Percentiles rank a stretch among this genome's conserved stretches.
Evolutionary conservation across 2,329 filamentous ascomycete species (phyloP).

Genomic region (Botrytis hyacinthi): DNA sequence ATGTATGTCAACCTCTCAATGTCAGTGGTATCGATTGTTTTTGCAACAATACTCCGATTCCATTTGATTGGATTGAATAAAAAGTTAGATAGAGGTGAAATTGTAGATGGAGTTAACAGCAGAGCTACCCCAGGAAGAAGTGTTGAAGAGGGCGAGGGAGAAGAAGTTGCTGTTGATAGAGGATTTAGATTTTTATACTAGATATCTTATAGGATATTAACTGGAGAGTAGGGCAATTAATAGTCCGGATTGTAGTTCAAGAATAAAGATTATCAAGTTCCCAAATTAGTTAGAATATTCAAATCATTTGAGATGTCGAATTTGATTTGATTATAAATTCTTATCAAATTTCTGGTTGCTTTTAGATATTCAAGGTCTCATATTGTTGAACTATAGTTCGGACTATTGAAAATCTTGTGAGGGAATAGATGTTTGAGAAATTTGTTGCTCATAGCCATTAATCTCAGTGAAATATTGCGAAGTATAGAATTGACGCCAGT

Average conservation of each 20-base stretch:
- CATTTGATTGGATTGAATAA: conserved; percentile 65
- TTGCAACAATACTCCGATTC: conserved; percentile 60
- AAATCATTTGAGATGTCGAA: too few species aligned
- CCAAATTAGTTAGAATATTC: too few species aligned
- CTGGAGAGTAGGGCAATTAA: too few species aligned
- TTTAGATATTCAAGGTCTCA: too few species aligned
- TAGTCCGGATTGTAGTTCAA: too few species aligned
- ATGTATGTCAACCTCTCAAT: conserved; percentile 69
- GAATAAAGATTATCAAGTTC: too few species aligned
- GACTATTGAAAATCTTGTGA: neutral
- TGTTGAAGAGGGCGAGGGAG: conserved; percentile 9
- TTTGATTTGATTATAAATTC: too few species aligned
- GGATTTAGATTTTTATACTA: conserved; percentile 13
- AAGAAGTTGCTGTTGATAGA: conserved; percentile 17
- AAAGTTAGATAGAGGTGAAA: conserved; percentile 62
- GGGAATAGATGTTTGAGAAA: neutral
- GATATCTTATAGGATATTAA: neutral
- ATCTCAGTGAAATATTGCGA: neutral
- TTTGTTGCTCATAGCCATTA: too few species aligned
- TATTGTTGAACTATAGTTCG: too few species aligned
- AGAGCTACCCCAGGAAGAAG: neutral
- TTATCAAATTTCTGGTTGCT: too few species aligned
- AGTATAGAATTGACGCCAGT: neutral
- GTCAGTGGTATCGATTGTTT: conserved; percentile 60
- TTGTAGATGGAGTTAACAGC: conserved; percentile 43